Evolutionary conservation across 2,329 filamentous ascomycete genomes (phyloP), one percentile per base, ranked within the genome.

Genomic region (Tolypocladium album): DNA sequence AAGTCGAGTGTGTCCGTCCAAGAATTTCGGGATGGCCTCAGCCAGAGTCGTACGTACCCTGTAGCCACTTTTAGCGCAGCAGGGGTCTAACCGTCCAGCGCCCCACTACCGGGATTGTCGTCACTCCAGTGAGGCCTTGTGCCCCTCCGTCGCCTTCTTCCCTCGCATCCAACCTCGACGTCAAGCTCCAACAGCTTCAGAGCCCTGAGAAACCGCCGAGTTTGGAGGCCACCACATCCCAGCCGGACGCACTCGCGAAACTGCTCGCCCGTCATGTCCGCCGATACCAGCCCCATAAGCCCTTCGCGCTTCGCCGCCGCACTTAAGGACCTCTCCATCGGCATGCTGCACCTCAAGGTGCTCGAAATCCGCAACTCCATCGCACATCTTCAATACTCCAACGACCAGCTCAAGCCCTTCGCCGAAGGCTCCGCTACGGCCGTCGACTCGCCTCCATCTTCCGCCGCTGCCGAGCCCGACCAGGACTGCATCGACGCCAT

Each of bases 361-460:
- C 82, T 88, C 69, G 89, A 92, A 72, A 80, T 92, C 63, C 84
- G 83, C 70, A 92, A 91, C 80, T 84, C 80, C 66, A 87, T 92
- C 69, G 80, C 82, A 31, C 88, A 92, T 72, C 84, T 92, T 34
- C 82, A 87, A 67, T 85, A 86, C 71, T 89, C 86, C 64, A 92
- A 92, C 75, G 81, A 82, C 64, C 84, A 92, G 71, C 85, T 92
- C 61, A 78, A 81, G 59, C 87, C 88, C 40, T 91, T 84, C 66
- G 86, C 87, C 60, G 79, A 85, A 17, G 80, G 79, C 36, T 68
- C 69, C 27, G 71, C 70, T 3, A 67, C 73, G 0, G 68, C 75
- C n/a, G 22, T 67, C 22, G 65, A 69, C 50, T 53, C 50, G 62
- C 61, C 34, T 7, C 8, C 60, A 20, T 56, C 67, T 24, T 56